Evolutionary conservation across 495 filamentous ascomycete genomes (phyloP), one percentile per base, ranked within the genome.

Genomic region (Aspergillus funiculosus): DNA sequence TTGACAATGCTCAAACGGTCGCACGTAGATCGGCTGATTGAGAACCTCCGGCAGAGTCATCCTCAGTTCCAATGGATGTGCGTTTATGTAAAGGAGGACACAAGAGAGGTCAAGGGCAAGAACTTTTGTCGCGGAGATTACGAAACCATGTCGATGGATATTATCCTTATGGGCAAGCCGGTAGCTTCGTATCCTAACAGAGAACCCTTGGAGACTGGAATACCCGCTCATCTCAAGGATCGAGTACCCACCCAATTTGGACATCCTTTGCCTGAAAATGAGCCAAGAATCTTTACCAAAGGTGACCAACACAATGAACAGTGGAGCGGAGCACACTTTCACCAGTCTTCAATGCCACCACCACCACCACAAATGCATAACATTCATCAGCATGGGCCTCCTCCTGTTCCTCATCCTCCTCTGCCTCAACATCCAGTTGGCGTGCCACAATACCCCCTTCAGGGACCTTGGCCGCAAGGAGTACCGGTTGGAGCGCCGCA

Each of bases 81-180:
- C 34, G 62, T 64, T 8, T 71, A 68, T 53, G 61, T 58, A 5
- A 63, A 68, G 24, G 61, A 62, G 30, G 48, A 60, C 4, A 48
- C 49, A 10, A 50, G 44, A 28, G 42, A 54, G 0, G 42, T 56
- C 36, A 59, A 62, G 39, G 53, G 61, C 19, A 61, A 62, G 41
- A 58, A 59, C 40, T 53, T 52, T 35, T 54, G 51, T 24, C 54
- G 50, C 3, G 50, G 54, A 6, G 63, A 61, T 29, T 61, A 62
- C 14, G 64, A 65, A 22, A 65, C 60, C 6, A 40, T 57, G n/a
- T 63, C 57, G 1, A 61, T 69, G 59, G 53, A 67, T 19, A 52
- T 69, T n/a, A 61, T 71, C n/a, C 27, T 68, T 10, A 54, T 64
- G 61, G 50, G 58, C 30, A 62, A 58, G 29, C 54, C 58, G 1